phyloP scores from a whole-genome alignment of 352 stramenopile genomes.

The Pythium brassicae region DNA sequence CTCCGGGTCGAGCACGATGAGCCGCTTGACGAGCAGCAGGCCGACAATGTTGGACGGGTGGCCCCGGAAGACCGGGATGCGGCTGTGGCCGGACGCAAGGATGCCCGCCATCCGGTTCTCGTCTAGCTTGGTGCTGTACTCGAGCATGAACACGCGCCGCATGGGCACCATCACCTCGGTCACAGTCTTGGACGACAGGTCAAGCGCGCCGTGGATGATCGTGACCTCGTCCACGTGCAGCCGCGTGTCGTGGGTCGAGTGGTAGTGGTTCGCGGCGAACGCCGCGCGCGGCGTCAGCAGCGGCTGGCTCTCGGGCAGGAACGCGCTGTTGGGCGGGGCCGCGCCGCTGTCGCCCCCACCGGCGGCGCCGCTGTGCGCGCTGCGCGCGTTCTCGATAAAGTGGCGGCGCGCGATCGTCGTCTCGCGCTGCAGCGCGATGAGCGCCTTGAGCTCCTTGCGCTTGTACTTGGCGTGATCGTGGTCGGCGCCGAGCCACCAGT shows the following conservation, averaged over 20 bases:
- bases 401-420: constrained; percentile 34
- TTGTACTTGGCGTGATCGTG: constrained; percentile 83
- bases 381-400: constrained; percentile 23
- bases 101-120: constrained; percentile 80
- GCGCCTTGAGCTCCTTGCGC: constrained; percentile 84
- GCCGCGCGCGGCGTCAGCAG: constrained; percentile 22
- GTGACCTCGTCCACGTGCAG: constrained; percentile 85
- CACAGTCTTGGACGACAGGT: constrained; percentile 85
- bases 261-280: constrained; percentile 21
- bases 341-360: not conserved
- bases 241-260: constrained; percentile 34
- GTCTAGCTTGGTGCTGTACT: constrained; percentile 70
- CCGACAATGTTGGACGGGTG: constrained; percentile 78
- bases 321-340: constrained; percentile 3
- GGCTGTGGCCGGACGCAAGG: constrained; percentile 76
- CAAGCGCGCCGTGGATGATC: constrained; percentile 90
- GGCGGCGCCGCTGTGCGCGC: too few relatives aligned
- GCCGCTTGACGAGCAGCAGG: constrained; percentile 82
- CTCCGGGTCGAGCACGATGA: constrained; percentile 87
- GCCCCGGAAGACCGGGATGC: constrained; percentile 86
- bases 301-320: constrained; percentile 16
- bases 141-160: constrained; percentile 79
- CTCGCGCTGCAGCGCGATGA: constrained; percentile 78
- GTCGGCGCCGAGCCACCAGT: constrained; percentile 81
- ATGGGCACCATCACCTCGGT: constrained; percentile 86